Evolutionary conservation across 257 asterid species (phyloP).

Genomic region (Solanum piurae): DNA sequence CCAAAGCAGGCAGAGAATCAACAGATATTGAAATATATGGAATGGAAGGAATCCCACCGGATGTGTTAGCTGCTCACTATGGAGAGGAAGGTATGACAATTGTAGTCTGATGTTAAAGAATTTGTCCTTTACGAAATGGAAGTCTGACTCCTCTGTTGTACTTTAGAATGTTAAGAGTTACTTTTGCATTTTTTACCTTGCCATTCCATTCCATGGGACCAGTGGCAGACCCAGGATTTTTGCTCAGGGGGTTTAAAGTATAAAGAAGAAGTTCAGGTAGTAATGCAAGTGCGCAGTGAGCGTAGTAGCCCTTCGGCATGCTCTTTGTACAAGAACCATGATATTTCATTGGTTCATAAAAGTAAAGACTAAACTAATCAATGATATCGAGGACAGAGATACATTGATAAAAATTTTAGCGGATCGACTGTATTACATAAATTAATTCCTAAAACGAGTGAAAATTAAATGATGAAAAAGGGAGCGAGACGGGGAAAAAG

Average conservation of each 20-base stretch:
- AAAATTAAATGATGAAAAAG: neutral
- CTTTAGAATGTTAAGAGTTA: neutral
- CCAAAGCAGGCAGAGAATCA: slow-evolving; percentile 85
- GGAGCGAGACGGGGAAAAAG: neutral
- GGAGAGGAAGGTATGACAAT: slow-evolving; percentile 73
- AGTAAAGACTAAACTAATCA: neutral
- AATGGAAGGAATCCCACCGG: slow-evolving; percentile 95
- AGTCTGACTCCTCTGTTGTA: neutral
- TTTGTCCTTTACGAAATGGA: neutral
- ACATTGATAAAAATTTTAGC: neutral
- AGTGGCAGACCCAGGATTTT: neutral
- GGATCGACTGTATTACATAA: neutral
- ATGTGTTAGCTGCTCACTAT: slow-evolving; percentile 73
- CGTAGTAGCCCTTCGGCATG: neutral
- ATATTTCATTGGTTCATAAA: neutral
- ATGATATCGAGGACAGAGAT: neutral
- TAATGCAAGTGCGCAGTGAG: neutral
- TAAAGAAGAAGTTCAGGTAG: neutral
- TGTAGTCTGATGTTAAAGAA: neutral
- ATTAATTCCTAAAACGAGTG: neutral
- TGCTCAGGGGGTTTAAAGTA: neutral
- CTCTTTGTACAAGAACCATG: neutral
- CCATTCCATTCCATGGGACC: neutral
- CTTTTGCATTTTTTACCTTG: neutral
- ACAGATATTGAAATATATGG: slow-evolving; percentile 95